Conservation (phyloP, 2,329 filamentous ascomycete species). For the Lasiodiplodia sp. region DNA sequence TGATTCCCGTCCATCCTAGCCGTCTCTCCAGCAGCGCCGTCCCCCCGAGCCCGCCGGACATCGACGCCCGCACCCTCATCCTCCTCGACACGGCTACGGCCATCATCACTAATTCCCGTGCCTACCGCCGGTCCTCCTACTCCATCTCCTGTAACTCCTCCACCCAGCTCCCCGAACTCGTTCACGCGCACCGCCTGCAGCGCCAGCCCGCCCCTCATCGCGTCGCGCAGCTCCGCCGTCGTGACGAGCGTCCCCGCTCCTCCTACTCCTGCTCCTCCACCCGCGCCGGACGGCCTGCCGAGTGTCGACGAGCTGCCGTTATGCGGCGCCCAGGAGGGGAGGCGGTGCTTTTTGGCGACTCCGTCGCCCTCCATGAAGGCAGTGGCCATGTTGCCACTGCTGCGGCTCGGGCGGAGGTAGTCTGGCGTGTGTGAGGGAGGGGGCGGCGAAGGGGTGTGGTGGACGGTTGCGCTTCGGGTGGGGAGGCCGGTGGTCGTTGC, state of each 20-base stretch:
- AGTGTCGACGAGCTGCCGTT: not conserved
- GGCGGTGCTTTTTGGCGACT: constrained; percentile 20
- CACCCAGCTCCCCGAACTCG: not conserved
- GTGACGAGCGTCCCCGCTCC: not conserved
- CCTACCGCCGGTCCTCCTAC: not conserved
- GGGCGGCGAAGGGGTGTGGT: not conserved
- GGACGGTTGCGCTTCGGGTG: constrained; percentile 1
- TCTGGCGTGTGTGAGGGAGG: not conserved
- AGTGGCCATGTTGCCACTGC: not conserved
- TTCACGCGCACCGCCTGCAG: constrained; percentile 8
- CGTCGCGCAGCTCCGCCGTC: not conserved
- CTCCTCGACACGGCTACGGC: too few species aligned
- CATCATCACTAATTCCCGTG: too few species aligned
- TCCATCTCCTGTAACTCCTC: not conserved
- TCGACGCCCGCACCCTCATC: too few species aligned
- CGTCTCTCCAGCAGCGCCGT: too few species aligned
- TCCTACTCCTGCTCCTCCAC: not conserved
- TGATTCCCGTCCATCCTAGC: too few species aligned
- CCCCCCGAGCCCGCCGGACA: too few species aligned
- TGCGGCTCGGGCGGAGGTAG: not conserved
- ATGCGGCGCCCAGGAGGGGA: constrained; percentile 24
- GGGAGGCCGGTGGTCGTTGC: not conserved
- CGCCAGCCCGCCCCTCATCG: constrained; percentile 24
- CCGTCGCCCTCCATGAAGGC: not conserved
- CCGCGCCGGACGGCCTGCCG: not conserved